These are phyloP conservation scores for Penicillium freii DNA, from an alignment of 2,329 filamentous ascomycete species.

Conservation along the genomic window DNA sequence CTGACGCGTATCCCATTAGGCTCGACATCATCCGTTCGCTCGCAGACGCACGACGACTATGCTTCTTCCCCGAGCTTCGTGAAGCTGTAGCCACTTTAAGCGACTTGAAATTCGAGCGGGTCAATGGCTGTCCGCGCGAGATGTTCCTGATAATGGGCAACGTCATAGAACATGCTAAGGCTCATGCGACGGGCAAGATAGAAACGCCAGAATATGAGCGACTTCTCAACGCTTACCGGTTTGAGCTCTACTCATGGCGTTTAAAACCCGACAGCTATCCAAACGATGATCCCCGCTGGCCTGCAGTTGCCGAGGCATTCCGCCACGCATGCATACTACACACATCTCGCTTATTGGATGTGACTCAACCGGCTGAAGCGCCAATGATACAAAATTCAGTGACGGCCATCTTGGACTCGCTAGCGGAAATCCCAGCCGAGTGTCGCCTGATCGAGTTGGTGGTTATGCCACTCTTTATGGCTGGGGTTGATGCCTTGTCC, in stretches of 20 bases:
- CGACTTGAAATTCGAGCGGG: slow-evolving; percentile 28
- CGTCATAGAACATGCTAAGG: slow-evolving; percentile 29
- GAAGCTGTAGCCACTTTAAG: slow-evolving; percentile 26
- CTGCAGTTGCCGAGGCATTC: slow-evolving; percentile 26
- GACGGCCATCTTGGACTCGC: slow-evolving; percentile 26
- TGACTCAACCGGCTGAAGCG: slow-evolving; percentile 16
- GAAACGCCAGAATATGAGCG: slow-evolving; percentile 2
- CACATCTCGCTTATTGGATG: slow-evolving; percentile 28
- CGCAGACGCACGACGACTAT: slow-evolving; percentile 26
- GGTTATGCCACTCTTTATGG: slow-evolving; percentile 33
- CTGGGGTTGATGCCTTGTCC: slow-evolving; percentile 29
- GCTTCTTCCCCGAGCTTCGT: slow-evolving; percentile 30
- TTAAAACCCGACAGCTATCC: slow-evolving; percentile 22
- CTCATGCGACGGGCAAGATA: slow-evolving; percentile 19
- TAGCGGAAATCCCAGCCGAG: slow-evolving; percentile 23
- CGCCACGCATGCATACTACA: slow-evolving; percentile 31
- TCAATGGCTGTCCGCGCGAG: slow-evolving; percentile 32
- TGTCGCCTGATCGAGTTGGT: slow-evolving; percentile 28
- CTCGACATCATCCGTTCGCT: slow-evolving; percentile 35
- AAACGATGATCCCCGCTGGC: slow-evolving; percentile 25
- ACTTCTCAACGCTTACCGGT: slow-evolving; percentile 2
- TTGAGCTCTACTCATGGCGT: slow-evolving; percentile 27
- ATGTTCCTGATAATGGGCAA: slow-evolving; percentile 31
- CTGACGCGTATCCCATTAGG: slow-evolving; percentile 13
- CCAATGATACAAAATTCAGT: slow-evolving; percentile 29